These are phyloP conservation scores for Acephala macrosclerotiorum DNA, from an alignment of 2,329 filamentous ascomycete species.

Conservation along the genomic window DNA sequence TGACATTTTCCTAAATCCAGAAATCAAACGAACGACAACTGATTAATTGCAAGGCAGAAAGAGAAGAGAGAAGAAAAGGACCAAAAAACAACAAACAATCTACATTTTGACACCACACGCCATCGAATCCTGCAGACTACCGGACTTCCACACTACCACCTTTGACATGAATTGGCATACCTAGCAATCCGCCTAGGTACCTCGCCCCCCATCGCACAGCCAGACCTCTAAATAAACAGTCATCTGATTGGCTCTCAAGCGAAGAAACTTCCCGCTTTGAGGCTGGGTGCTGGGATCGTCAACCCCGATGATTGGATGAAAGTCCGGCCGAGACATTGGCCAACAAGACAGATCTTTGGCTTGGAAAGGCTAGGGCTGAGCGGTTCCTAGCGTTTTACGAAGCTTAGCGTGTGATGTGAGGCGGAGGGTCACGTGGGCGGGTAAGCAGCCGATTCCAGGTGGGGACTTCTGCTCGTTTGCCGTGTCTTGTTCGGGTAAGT, in stretches of 20 bases:
- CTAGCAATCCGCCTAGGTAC: not conserved
- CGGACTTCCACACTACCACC: not conserved
- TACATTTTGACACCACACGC: not conserved
- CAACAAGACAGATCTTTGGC: slow-evolving; percentile 1
- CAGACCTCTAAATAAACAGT: not conserved
- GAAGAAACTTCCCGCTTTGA: not conserved
- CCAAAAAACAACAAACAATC: not conserved
- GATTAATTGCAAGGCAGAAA: not conserved
- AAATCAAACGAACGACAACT: not conserved
- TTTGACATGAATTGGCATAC: not conserved
- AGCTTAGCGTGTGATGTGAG: not conserved
- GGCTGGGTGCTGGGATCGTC: not conserved
- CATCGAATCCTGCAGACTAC: not conserved
- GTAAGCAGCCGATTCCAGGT: not conserved
- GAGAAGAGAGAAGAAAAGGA: not conserved
- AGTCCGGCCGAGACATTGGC: not conserved
- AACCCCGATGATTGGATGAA: not conserved
- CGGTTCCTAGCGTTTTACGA: not conserved
- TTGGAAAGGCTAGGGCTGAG: not conserved
- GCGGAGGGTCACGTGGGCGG: not conserved
- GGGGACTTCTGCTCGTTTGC: not conserved
- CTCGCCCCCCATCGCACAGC: not conserved
- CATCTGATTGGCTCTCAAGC: not conserved
- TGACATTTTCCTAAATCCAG: not conserved
- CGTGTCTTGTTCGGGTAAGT: too few species aligned